Percentiles rank a stretch among this genome's conserved stretches.
Evolutionary conservation across 345 rosid species (phyloP).

Genomic region (Syzygium aromaticum): DNA sequence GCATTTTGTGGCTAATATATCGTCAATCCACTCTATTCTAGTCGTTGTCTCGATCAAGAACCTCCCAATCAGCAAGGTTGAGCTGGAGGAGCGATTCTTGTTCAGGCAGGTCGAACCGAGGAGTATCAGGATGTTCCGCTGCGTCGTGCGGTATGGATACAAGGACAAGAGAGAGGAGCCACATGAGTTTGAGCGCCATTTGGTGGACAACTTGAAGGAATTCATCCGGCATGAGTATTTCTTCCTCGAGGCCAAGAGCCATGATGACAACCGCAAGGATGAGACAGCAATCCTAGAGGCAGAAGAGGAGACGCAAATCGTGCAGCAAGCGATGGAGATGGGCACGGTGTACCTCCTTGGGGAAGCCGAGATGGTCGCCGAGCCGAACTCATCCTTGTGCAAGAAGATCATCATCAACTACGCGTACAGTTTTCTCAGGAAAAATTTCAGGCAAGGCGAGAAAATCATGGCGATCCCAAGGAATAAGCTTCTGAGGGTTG

Average conservation of each 20-base stretch:
- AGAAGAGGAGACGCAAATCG: slow-evolving; percentile 47
- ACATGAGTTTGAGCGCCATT: slow-evolving; percentile 68
- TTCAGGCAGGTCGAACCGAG: slow-evolving; percentile 55
- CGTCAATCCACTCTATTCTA: slow-evolving; percentile 48
- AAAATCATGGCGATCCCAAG: slow-evolving; percentile 52
- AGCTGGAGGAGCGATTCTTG: slow-evolving; percentile 43
- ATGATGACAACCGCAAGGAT: neutral
- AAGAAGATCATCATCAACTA: slow-evolving; percentile 59
- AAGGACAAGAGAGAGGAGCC: slow-evolving; percentile 72
- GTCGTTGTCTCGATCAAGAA: slow-evolving; percentile 61
- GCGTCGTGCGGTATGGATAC: slow-evolving; percentile 68
- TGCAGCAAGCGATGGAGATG: slow-evolving; percentile 47
- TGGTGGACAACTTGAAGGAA: slow-evolving; percentile 89
- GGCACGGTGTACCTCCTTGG: slow-evolving; percentile 65
- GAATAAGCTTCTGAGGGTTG: slow-evolving; percentile 54
- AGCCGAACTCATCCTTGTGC: slow-evolving; percentile 31
- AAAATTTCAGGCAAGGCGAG: slow-evolving; percentile 52
- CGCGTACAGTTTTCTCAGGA: slow-evolving; percentile 46
- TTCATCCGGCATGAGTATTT: slow-evolving; percentile 57
- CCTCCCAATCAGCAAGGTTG: slow-evolving; percentile 44
- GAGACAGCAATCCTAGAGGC: slow-evolving; percentile 46
- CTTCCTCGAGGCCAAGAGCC: slow-evolving; percentile 20
- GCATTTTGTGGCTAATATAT: slow-evolving; percentile 49
- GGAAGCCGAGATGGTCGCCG: slow-evolving; percentile 52
- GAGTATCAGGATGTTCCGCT: slow-evolving; percentile 50